Percentiles rank a stretch among this genome's conserved stretches.
Conservation (phyloP, 179 eudicot species). For the Patellifolia procumbens region DNA sequence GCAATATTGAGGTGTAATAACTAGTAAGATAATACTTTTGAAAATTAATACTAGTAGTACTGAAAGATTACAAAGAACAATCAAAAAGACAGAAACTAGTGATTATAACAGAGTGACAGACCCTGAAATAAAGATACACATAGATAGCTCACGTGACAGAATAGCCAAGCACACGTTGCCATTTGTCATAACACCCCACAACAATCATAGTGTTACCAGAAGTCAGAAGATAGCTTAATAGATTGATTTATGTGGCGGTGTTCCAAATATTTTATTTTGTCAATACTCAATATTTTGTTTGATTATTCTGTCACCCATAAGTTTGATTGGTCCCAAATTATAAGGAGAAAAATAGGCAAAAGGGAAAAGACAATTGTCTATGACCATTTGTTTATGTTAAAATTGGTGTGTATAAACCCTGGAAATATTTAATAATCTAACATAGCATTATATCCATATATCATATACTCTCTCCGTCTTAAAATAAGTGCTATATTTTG, state of each 20-base stretch:
- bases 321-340: conserved; percentile 13
- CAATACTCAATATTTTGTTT: neutral
- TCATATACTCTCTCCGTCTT: too few species aligned
- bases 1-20: conserved; percentile 17
- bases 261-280: neutral
- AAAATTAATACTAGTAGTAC: neutral
- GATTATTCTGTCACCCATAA: neutral
- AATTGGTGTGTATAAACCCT: too few species aligned
- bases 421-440: too few species aligned
- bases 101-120: neutral
- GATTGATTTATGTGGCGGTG: neutral
- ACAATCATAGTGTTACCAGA: neutral
- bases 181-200: neutral
- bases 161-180: neutral
- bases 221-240: neutral
- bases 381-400: neutral
- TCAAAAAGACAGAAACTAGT: conserved; percentile 13
- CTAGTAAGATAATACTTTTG: neutral
- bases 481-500: too few species aligned
- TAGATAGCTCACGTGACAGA: conserved; percentile 22
- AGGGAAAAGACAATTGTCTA: neutral
- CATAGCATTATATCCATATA: too few species aligned
- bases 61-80: neutral
- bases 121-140: neutral
- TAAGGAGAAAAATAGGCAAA: neutral